Conservation (phyloP, 1,284 basidiomycete genomes). For the Xerocomus minutiporus region DNA sequence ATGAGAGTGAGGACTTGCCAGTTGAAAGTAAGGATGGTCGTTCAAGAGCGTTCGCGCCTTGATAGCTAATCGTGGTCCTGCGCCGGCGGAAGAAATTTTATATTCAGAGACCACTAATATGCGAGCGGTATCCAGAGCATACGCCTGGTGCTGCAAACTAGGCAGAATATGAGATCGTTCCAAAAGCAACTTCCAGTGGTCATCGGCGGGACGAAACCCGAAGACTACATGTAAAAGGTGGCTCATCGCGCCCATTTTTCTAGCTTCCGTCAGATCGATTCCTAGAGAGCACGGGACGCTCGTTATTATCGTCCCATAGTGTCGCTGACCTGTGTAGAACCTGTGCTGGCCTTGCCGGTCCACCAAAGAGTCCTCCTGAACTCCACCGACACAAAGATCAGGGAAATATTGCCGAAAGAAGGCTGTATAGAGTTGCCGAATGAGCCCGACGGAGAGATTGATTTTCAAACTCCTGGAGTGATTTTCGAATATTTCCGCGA, state of each 20-base stretch:
- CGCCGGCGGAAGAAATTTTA: too few relatives aligned
- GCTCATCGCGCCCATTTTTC: conserved; percentile 6
- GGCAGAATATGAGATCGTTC: neutral
- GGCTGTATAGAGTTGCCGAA: conserved; percentile 5
- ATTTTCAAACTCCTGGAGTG: neutral
- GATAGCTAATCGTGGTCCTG: too few relatives aligned
- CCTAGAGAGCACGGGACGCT: conserved; percentile 3
- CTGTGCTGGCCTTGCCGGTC: conserved; percentile 3
- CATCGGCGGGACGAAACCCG: neutral
- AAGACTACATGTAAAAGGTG: conserved; percentile 4
- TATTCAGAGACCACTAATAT: too few relatives aligned
- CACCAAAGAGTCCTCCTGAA: conserved; percentile 1
- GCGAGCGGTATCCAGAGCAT: too few relatives aligned
- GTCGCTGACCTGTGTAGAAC: conserved; percentile 3
- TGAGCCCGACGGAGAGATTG: neutral
- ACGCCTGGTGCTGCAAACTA: too few relatives aligned
- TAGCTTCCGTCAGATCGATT: conserved; percentile 5
- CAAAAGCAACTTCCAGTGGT: neutral
- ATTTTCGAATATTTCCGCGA: neutral
- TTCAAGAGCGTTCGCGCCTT: too few relatives aligned
- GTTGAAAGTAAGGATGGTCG: too few relatives aligned
- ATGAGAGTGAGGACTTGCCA: too few relatives aligned
- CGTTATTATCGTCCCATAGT: neutral
- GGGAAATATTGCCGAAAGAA: conserved; percentile 10
- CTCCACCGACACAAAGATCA: neutral